Base-by-base conservation (phyloP, 257 asterid species). In the Solanum ossicruentum region DNA sequence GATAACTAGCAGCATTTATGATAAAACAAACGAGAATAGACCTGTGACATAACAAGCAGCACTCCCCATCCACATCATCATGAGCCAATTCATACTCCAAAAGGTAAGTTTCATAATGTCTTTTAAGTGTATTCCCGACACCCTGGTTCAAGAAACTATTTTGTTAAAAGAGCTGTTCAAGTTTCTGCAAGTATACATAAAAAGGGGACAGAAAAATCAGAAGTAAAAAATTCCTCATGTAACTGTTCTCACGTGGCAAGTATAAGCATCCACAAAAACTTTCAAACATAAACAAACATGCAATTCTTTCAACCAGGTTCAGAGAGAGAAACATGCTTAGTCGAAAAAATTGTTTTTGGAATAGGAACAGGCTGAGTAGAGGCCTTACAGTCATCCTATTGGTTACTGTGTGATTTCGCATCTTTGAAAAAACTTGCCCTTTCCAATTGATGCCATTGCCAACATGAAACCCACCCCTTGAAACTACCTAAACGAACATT, bases 371-470 rank as follows among this genome's bases (percentile, higher is more conserved):
- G 45, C 8, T n/a, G 67, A 83, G 10, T 45, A 65, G 57, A 57
- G 89, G 54, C 20, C 89, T 57, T 89, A 97, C 99, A 2, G 99
- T 97, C 99, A 97, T 97, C 91, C 98, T 91, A 86, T 97, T 95
- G 56, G 98, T 97, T 66, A 92, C 96, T 0, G 99, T 97, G 93
- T 97, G 98, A 84, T 97, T 97, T 80, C 96, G 98, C 99, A 97
- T 97, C 95, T 97, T 97, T 3, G 99, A 97, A 88, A 97, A 97
- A 85, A 97, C 99, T 86, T 97, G 99, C 58, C 99, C 99, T 88
- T 97, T 97, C 99, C 99, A 97, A 85, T 97, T 97, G 89, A 97
- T 97, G 87, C 98, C 99, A 61, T 97, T 97, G 84, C 99, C 99
- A 10, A 97, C 99, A 54, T 97, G 97, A 89, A 97, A 97, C 47